These are phyloP conservation scores for Curvularia spicifera DNA, from an alignment of 2,329 filamentous ascomycete genomes.

Conservation along the genomic window DNA sequence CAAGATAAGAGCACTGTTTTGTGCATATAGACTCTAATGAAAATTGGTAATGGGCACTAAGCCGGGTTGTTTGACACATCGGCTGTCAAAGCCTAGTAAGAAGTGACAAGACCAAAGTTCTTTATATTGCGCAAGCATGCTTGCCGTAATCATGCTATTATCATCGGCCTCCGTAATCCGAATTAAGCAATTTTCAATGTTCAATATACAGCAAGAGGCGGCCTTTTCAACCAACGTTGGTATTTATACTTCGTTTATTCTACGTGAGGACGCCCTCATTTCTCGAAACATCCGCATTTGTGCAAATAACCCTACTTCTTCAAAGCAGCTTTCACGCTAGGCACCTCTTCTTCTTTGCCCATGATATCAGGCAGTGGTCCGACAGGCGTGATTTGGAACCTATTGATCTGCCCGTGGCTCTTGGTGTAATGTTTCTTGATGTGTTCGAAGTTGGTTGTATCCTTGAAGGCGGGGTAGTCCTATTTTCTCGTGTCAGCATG, in stretches of 20 bases:
- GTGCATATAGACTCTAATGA: not conserved
- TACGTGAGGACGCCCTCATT: not conserved
- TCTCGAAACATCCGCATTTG: not conserved
- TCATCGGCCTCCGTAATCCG: not conserved
- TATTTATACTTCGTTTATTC: not conserved
- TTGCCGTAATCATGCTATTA: not conserved
- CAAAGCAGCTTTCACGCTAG: slow-evolving; percentile 55
- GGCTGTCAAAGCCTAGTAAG: not conserved
- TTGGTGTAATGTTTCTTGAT: slow-evolving; percentile 83
- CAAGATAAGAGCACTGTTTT: not conserved
- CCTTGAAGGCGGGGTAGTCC: slow-evolving; percentile 73
- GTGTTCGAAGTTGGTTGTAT: slow-evolving; percentile 90
- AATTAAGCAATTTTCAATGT: not conserved
- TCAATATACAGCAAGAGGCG: not conserved
- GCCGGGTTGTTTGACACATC: not conserved
- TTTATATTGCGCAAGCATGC: not conserved
- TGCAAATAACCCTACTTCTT: slow-evolving; percentile 4
- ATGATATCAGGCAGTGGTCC: slow-evolving; percentile 86
- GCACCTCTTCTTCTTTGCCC: slow-evolving; percentile 77
- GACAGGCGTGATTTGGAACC: slow-evolving; percentile 76
- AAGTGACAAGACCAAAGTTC: not conserved
- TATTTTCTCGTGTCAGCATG: slow-evolving; percentile 9
- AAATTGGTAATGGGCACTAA: not conserved
- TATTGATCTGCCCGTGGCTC: slow-evolving; percentile 70
- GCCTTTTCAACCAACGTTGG: not conserved